Conservation (phyloP, 176 grass and related monocot species). For the Triticum aestivum region DNA sequence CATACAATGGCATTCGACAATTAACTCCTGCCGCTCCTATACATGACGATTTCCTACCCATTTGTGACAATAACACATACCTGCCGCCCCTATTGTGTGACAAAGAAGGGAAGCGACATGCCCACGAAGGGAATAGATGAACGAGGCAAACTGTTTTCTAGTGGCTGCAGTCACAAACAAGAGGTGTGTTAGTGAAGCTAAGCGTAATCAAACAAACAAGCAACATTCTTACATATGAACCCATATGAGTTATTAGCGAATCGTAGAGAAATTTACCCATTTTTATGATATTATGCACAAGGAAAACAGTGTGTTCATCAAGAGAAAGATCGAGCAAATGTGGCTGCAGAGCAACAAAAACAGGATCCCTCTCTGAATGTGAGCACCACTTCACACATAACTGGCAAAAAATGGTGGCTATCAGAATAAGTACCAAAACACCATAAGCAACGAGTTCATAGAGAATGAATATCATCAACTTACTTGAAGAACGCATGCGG, state of each 20-base stretch:
- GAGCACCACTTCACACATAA: slow-evolving; percentile 90
- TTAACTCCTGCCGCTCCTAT: background rate
- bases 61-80: slow-evolving; percentile 26
- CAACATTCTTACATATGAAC: background rate
- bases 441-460: background rate
- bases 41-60: background rate
- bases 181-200: slow-evolving; percentile 14
- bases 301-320: slow-evolving; percentile 80
- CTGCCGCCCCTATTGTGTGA: slow-evolving; percentile 71
- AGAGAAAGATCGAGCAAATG: slow-evolving; percentile 65
- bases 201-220: background rate
- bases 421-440: background rate
- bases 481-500: slow-evolving; percentile 93
- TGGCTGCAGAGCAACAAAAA: slow-evolving; percentile 65
- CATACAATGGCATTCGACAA: background rate
- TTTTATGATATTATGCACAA: slow-evolving; percentile 89
- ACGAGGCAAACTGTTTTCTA: slow-evolving; percentile 79
- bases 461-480: slow-evolving; percentile 19
- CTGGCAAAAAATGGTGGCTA: slow-evolving; percentile 26
- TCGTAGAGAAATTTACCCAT: slow-evolving; percentile 41
- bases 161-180: slow-evolving; percentile 50
- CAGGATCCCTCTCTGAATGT: slow-evolving; percentile 65
- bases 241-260: background rate
- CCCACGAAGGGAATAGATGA: slow-evolving; percentile 83
- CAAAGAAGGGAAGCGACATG: slow-evolving; percentile 67